phyloP scores from a whole-genome alignment of 1,139 yeast species.

The Kodamaea sp. region DNA sequence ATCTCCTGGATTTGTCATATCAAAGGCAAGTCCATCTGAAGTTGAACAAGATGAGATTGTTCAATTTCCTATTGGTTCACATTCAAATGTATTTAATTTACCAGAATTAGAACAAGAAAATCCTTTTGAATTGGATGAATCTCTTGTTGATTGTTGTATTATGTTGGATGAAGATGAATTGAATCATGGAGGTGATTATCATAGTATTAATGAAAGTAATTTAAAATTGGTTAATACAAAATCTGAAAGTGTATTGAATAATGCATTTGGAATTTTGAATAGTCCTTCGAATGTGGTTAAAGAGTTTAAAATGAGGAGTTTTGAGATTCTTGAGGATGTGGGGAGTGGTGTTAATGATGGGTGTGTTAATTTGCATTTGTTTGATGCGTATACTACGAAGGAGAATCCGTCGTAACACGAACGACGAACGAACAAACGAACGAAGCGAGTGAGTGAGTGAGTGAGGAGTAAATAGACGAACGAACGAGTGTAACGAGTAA shows the following conservation, averaged over 20 bases:
- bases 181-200: slow-evolving; percentile 31
- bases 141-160: slow-evolving; percentile 23
- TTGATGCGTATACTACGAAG: slow-evolving; percentile 68
- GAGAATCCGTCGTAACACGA: slow-evolving; percentile 54
- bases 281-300: slow-evolving; percentile 3
- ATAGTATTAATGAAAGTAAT: slow-evolving; percentile 27
- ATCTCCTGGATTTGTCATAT: background rate
- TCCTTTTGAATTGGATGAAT: slow-evolving; percentile 24
- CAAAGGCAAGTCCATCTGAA: background rate
- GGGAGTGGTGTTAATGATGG: slow-evolving; percentile 60
- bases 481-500: no score
- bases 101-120: slow-evolving; percentile 33
- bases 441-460: no score
- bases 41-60: background rate
- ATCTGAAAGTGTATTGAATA: slow-evolving; percentile 16
- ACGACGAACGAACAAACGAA: no score
- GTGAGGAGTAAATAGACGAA: no score
- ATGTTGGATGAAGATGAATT: slow-evolving; percentile 37
- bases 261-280: slow-evolving; percentile 21
- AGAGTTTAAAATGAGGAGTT: slow-evolving; percentile 37
- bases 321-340: slow-evolving; percentile 70
- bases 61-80: background rate
- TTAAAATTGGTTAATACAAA: slow-evolving; percentile 22
- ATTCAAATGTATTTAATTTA: slow-evolving; percentile 28
- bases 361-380: slow-evolving; percentile 65